Base-by-base conservation (phyloP, 75 land plant genomes). In the Picea glauca region DNA sequence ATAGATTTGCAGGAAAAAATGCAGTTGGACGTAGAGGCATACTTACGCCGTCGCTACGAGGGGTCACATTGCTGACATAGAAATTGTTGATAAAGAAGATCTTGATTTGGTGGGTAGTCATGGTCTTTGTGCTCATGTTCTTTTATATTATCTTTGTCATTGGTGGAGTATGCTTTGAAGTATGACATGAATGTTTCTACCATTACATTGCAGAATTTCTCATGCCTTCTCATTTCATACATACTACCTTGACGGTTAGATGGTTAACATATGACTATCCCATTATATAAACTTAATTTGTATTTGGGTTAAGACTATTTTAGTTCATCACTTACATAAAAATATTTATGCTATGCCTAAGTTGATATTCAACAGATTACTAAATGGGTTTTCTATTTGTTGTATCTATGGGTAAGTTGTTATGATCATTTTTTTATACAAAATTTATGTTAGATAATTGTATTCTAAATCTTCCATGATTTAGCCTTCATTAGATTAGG, bases 1-100 rank as follows among this genome's bases (percentile, higher is more conserved):
- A 9, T 31, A 0, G 18, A 82, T 58, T 13, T 68, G 15, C 82
- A 95, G 98, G 87, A 82, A 13, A 87, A 87, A 56, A 84, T 83
- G 85, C 92, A 97, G 86, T 84, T 91, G 76, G 99, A 97, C 61
- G 95, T 97, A 11, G 98, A 94, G 72, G 87, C 91, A 43, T 94
- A 97, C 76, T 80, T 97, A 60, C 86, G 95, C 26, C 81, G 99
- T 59, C 88, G 90, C 5, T 97, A 94, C 84, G 94, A 97, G 83
- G 26, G 88, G 90, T 21, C 83, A 83, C 33, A 88, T 97, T 58
- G 81, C 91, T 31, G 80, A 86, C 62, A 88, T 94, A 18, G 87
- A 94, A 75, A 84, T 97, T 59, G 77, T 94, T 13, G 85, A 93
- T 11, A 97, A 97, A 78, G 99, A 97, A 65, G 99, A 97, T 79